A percentile compares a stretch with the other conserved stretches of the same genome.
These are phyloP conservation scores for Populus hybrid DNA, from an alignment of 441 rosid genomes.

Conservation along the genomic window DNA sequence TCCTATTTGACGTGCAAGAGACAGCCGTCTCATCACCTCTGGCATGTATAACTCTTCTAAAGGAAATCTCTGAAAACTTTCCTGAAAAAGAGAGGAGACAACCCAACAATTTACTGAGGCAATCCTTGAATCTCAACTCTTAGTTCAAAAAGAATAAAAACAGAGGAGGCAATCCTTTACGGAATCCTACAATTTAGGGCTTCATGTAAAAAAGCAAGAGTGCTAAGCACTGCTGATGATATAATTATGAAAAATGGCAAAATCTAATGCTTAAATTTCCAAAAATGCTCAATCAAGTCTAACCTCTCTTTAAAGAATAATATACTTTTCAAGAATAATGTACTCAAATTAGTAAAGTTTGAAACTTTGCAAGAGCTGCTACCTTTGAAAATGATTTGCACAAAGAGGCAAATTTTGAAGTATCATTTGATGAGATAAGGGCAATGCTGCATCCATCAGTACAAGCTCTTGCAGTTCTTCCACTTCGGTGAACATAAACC, in stretches of 20 bases:
- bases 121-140: background rate
- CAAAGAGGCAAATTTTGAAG: slow-evolving; percentile 76
- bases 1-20: slow-evolving; percentile 94
- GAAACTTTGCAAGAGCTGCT: slow-evolving; percentile 9
- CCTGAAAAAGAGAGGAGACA: slow-evolving; percentile 48
- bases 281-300: background rate
- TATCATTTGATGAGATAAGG: slow-evolving; percentile 69
- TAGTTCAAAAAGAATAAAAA: background rate
- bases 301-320: background rate
- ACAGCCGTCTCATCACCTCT: slow-evolving; percentile 76
- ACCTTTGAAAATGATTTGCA: slow-evolving; percentile 96
- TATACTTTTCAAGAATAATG: background rate
- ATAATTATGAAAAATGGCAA: slow-evolving; percentile 1
- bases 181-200: background rate
- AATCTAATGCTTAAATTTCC: background rate
- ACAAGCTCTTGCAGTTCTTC: slow-evolving; percentile 95
- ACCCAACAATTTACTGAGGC: background rate
- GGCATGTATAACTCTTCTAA: slow-evolving; percentile 85
- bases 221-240: background rate
- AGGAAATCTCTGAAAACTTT: slow-evolving; percentile 78
- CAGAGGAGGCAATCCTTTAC: background rate
- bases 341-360: background rate
- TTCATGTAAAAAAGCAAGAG: background rate
- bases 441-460: slow-evolving; percentile 97
- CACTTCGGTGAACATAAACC: slow-evolving; percentile 99